These are phyloP conservation scores for Bruguiera parviflora DNA, from an alignment of 345 rosid genomes.

Conservation along the genomic window DNA sequence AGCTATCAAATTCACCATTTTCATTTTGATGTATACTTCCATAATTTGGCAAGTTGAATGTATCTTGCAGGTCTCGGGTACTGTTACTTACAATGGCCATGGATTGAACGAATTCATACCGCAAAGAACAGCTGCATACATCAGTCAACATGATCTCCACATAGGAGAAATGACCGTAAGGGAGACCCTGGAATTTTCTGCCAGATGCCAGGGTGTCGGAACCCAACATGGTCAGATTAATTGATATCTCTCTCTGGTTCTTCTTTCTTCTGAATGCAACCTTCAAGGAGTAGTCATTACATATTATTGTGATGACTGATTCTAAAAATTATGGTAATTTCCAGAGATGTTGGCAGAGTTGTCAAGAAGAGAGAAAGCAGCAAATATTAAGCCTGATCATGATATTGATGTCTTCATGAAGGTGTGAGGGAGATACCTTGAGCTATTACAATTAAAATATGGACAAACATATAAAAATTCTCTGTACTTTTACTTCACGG, in stretches of 20 bases:
- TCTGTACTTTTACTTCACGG: neutral
- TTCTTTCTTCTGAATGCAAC: neutral
- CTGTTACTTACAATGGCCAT: conserved; percentile 63
- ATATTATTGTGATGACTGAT: neutral
- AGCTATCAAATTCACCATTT: neutral
- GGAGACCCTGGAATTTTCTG: conserved; percentile 75
- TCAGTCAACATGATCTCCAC: conserved; percentile 64
- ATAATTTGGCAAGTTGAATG: neutral
- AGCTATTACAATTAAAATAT: too few species aligned
- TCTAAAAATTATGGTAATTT: neutral
- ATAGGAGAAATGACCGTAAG: conserved; percentile 63
- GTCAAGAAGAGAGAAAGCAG: conserved; percentile 72
- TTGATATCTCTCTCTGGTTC: neutral
- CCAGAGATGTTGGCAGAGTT: conserved; percentile 69
- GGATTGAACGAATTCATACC: conserved; percentile 55
- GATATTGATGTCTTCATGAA: conserved; percentile 83
- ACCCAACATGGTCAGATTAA: conserved; percentile 49
- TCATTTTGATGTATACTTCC: neutral
- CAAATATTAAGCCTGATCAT: conserved; percentile 74
- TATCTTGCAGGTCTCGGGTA: conserved; percentile 49
- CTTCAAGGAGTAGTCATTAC: neutral
- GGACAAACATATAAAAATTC: neutral
- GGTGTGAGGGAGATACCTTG: conserved; percentile 43
- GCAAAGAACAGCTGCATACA: conserved; percentile 65
- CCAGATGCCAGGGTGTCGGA: conserved; percentile 64